Percentiles rank a stretch among this genome's conserved stretches.
These are phyloP conservation scores for rapeseed (Brassica napus) DNA, from an alignment of 345 rosid genomes.

Conservation along the genomic window DNA sequence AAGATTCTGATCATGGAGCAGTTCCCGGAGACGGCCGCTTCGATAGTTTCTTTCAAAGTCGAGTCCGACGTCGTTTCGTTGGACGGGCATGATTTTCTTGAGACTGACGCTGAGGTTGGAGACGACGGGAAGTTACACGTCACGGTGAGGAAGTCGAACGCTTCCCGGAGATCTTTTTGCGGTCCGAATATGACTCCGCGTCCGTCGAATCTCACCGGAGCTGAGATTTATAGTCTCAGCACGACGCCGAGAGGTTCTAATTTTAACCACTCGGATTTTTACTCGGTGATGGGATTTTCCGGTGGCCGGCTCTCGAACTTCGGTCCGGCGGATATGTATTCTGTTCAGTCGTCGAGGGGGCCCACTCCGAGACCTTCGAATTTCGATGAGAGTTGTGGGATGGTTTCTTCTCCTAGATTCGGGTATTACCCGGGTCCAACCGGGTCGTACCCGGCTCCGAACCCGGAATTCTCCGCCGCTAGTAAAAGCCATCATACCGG, in stretches of 20 bases:
- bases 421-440: slow-evolving; percentile 75
- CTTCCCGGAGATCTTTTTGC: slow-evolving; percentile 64
- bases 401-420: slow-evolving; percentile 74
- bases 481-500: slow-evolving; percentile 42
- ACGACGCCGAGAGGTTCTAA: slow-evolving; percentile 89
- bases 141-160: slow-evolving; percentile 77
- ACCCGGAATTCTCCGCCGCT: slow-evolving; percentile 62
- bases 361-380: slow-evolving; percentile 77
- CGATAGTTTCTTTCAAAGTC: slow-evolving; percentile 83
- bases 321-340: slow-evolving; percentile 75
- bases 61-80: slow-evolving; percentile 88
- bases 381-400: slow-evolving; percentile 68
- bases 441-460: slow-evolving; percentile 72
- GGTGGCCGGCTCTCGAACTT: slow-evolving; percentile 78
- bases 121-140: slow-evolving; percentile 90
- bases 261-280: slow-evolving; percentile 79
- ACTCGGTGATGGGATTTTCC: slow-evolving; percentile 80
- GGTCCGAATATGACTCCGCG: slow-evolving; percentile 64
- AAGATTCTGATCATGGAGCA: slow-evolving; percentile 86
- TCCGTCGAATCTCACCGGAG: slow-evolving; percentile 85
- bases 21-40: slow-evolving; percentile 88
- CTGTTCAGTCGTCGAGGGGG: slow-evolving; percentile 72
- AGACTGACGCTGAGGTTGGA: slow-evolving; percentile 82
- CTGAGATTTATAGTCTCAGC: slow-evolving; percentile 70
- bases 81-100: slow-evolving; percentile 71